Conservation (phyloP, 805 yeast species). For the Saccharomycopsis sp. region DNA sequence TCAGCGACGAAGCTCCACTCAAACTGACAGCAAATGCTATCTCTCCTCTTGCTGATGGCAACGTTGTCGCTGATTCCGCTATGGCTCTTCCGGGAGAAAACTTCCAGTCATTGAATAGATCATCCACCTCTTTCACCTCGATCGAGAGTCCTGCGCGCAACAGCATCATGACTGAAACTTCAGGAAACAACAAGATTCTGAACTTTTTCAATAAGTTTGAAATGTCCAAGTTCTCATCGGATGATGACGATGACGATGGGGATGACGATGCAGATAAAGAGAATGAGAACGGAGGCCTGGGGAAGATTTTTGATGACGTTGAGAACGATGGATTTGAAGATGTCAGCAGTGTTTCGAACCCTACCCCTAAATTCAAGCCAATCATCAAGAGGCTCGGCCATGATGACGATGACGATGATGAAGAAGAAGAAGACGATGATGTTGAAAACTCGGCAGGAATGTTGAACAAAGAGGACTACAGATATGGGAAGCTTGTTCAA, state of each 20-base stretch:
- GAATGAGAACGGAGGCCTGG: too few relatives aligned
- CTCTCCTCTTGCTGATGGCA: background rate
- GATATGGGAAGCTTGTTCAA: slow-evolving; percentile 9
- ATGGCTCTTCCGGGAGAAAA: background rate
- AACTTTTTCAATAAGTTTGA: slow-evolving; percentile 16
- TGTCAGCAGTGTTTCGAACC: too few relatives aligned
- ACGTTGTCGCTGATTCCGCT: background rate
- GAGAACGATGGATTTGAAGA: slow-evolving; percentile 3
- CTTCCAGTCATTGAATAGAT: background rate
- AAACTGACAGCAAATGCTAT: background rate
- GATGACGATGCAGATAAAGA: slow-evolving; percentile 1
- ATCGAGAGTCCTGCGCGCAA: background rate
- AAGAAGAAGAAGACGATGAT: slow-evolving; percentile 2
- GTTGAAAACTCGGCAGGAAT: too few relatives aligned
- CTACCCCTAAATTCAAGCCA: too few relatives aligned
- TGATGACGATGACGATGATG: too few relatives aligned
- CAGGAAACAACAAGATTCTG: slow-evolving; percentile 1
- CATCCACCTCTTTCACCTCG: background rate
- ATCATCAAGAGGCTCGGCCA: too few relatives aligned
- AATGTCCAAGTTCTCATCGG: background rate
- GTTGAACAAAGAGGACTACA: background rate
- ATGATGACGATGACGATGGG: slow-evolving; percentile 7
- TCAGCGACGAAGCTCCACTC: background rate
- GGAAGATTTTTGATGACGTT: background rate
- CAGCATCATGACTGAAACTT: slow-evolving; percentile 4